Conservation (phyloP, 177 flowering plant genomes). For the Vitis hybrid region DNA sequence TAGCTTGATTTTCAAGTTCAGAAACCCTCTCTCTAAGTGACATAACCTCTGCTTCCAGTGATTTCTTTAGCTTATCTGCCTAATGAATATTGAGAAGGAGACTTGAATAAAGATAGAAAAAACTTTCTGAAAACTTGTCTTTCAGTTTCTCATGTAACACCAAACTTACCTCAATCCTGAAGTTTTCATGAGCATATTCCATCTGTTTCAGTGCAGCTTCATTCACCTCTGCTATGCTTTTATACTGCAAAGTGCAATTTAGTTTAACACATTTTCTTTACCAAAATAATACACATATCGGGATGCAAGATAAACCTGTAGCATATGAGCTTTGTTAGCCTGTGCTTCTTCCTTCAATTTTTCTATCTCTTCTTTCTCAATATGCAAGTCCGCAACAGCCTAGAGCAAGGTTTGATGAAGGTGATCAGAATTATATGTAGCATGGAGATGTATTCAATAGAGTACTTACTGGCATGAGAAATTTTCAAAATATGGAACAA, state of each 20-base stretch:
- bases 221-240: conserved; percentile 82
- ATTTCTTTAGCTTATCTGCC: conserved; percentile 68
- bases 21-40: conserved; percentile 55
- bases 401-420: conserved; percentile 13
- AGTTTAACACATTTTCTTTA: neutral
- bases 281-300: neutral
- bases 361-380: conserved; percentile 59
- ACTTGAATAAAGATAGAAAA: neutral
- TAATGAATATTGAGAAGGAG: conserved; percentile 15
- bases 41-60: conserved; percentile 65
- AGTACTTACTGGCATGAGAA: neutral
- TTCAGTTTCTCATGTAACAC: neutral
- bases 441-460: neutral
- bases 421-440: neutral
- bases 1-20: conserved; percentile 61
- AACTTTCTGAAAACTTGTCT: neutral
- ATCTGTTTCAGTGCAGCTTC: conserved; percentile 83
- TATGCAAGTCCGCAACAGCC: conserved; percentile 32
- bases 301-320: conserved; percentile 49
- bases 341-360: conserved; percentile 63
- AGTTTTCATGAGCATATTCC: conserved; percentile 68
- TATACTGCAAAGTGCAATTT: conserved; percentile 49
- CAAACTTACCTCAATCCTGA: conserved; percentile 59
- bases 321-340: conserved; percentile 79
- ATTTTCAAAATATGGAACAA: neutral